phyloP scores from a whole-genome alignment of 2,329 filamentous ascomycete genomes.

The Aspergillus vadensis region DNA sequence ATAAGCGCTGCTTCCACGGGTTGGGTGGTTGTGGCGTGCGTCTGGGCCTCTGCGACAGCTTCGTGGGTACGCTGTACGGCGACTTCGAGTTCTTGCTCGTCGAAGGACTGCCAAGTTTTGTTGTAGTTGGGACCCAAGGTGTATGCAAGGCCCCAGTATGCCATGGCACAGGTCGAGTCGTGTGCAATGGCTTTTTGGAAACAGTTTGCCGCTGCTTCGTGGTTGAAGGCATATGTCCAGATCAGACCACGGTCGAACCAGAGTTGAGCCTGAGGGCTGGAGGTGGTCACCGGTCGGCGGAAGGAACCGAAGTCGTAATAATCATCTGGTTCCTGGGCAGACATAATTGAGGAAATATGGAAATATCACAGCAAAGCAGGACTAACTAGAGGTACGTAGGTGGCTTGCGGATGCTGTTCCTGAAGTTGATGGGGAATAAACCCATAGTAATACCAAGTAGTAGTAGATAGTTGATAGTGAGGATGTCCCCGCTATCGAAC shows the following conservation, averaged over 20 bases:
- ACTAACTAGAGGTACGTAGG: no score
- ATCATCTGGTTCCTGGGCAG: background rate
- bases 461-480: no score
- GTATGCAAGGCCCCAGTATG: conserved; percentile 57
- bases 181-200: conserved; percentile 39
- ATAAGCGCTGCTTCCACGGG: conserved; percentile 65
- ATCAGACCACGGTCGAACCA: conserved; percentile 40
- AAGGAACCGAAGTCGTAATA: conserved; percentile 37
- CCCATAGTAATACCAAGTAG: no score
- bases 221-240: conserved; percentile 45
- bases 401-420: no score
- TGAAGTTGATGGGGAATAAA: no score
- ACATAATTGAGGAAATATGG: conserved; percentile 11
- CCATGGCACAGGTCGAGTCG: conserved; percentile 42
- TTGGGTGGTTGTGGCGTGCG: conserved; percentile 39
- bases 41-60: conserved; percentile 50
- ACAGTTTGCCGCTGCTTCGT: conserved; percentile 41
- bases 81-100: conserved; percentile 57
- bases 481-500: no score
- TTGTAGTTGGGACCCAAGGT: conserved; percentile 76
- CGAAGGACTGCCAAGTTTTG: conserved; percentile 75
- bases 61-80: conserved; percentile 52
- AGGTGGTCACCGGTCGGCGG: conserved; percentile 37
- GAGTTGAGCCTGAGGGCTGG: conserved; percentile 29
- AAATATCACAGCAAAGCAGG: no score